phyloP scores from a whole-genome alignment of 1,139 yeast genomes.

The Saccharomyces hybrid region DNA sequence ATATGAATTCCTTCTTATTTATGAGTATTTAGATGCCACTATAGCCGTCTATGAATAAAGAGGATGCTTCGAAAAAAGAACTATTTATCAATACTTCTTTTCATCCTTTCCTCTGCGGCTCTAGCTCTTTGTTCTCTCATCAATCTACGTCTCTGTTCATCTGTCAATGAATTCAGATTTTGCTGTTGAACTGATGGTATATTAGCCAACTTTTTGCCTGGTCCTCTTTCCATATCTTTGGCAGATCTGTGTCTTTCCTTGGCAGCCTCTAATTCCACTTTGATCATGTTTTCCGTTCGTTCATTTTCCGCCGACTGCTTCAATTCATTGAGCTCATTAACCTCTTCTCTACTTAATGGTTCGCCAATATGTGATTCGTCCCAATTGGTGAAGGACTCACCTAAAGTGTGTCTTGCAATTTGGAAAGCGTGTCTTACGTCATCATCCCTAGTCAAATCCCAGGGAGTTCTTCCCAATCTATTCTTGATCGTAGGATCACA shows the following conservation, averaged over 20 bases:
- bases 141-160: conserved; percentile 64
- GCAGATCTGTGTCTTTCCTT: conserved; percentile 24
- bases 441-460: conserved; percentile 44
- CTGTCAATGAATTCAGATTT: conserved; percentile 39
- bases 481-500: conserved; percentile 62
- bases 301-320: conserved; percentile 33
- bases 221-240: conserved; percentile 25
- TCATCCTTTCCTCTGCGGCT: conserved; percentile 87
- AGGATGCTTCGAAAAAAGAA: neutral
- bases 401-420: conserved; percentile 56
- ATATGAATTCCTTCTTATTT: neutral
- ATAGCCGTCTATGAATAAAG: neutral
- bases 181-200: conserved; percentile 19
- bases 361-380: conserved; percentile 55
- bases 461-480: conserved; percentile 54
- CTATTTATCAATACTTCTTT: conserved; percentile 1
- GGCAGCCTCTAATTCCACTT: conserved; percentile 30
- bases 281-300: conserved; percentile 26
- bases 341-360: conserved; percentile 56
- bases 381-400: conserved; percentile 71
- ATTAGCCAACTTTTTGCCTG: conserved; percentile 25
- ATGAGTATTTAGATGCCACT: neutral
- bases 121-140: conserved; percentile 94
- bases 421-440: conserved; percentile 55
- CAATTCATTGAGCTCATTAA: conserved; percentile 41